phyloP scores from a whole-genome alignment of 2,329 filamentous ascomycete genomes.

The Trichoderma atroviride region DNA sequence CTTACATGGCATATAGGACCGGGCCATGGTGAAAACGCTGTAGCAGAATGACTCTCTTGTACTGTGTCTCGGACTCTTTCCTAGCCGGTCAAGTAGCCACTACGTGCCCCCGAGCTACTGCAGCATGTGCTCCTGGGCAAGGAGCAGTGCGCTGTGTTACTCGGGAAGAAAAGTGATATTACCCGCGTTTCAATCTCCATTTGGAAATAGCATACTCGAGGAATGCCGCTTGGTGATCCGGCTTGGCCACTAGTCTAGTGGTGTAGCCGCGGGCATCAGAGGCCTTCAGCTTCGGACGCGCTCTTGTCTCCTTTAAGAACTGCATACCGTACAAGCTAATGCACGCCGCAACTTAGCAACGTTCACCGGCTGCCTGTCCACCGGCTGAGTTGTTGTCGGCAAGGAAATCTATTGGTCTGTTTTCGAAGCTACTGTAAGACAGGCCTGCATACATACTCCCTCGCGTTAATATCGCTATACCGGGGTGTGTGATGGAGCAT shows the following conservation, averaged over 20 bases:
- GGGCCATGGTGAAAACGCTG: neutral
- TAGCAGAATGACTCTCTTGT: neutral
- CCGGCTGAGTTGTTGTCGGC: neutral
- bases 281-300: neutral
- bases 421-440: neutral
- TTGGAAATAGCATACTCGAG: neutral
- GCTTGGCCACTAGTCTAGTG: neutral
- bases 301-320: neutral
- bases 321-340: conserved; percentile 4
- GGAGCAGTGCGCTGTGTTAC: neutral
- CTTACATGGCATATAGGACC: neutral
- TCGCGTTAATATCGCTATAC: conserved; percentile 4
- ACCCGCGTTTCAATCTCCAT: neutral
- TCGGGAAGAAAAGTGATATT: neutral
- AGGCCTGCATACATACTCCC: neutral
- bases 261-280: neutral
- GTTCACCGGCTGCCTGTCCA: neutral
- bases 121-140: neutral
- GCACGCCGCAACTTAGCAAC: neutral
- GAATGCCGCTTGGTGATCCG: neutral
- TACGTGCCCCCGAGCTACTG: neutral
- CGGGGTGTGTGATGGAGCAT: neutral
- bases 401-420: neutral
- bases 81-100: neutral
- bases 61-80: neutral